Evolutionary conservation across 495 filamentous ascomycete genomes (phyloP), one percentile per base, ranked within the genome.

Genomic region (Tuber brumale): DNA sequence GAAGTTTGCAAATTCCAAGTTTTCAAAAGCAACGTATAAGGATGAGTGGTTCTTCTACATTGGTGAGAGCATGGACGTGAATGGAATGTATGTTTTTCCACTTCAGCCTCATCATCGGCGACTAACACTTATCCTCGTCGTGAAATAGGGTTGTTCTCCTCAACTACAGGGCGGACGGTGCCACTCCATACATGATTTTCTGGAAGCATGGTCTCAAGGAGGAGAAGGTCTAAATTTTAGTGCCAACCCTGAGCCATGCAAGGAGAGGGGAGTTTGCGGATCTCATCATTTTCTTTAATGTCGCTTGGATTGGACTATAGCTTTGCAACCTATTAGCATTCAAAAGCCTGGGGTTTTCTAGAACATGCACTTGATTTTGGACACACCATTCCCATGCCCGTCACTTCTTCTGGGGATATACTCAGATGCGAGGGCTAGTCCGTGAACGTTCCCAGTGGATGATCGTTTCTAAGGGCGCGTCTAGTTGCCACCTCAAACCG

Each of bases 131-230:
- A 77, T 48, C 51, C 43, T 75, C 73, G 69, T 77, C 83, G 85
- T 73, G 84, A 45, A 42, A 39, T 77, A 97, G 94, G 93, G 88
- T 97, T 82, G 88, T 95, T 75, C 93, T 97, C 74, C 91, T 97
- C 84, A 95, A 98, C 87, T 99, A 97, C 88, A 94, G 95, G 82
- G 94, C 96, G 83, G 96, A 98, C 81, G 95, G 95, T 84, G 85
- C 91, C 76, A 98, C 95, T 42, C 95, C 95, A 48, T 99, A 87
- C 82, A 88, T 97, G 74, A 90, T 89, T 76, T 86, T 97, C 87
- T 99, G 95, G 96, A 97, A 97, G 89, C 91, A 97, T 85, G 96
- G 95, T 80, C 87, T 99, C 81, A 88, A 86, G 77, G 92, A 91
- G 87, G 89, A 90, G 88, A 99, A 99, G 90, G 95, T 98, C 77